These are phyloP conservation scores for Claviceps sp. DNA, from an alignment of 2,329 filamentous ascomycete species.

Conservation along the genomic window DNA sequence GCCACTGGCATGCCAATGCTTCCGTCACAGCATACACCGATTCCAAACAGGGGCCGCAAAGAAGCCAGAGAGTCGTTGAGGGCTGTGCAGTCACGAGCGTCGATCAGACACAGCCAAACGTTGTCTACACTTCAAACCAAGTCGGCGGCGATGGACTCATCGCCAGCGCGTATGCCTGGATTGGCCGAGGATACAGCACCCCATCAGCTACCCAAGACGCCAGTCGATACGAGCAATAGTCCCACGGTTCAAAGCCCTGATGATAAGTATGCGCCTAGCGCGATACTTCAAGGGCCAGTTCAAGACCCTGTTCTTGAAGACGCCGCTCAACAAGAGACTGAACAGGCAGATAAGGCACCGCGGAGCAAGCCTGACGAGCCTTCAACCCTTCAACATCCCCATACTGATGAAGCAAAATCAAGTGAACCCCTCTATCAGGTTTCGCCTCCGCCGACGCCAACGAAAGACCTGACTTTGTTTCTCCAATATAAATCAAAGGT, in stretches of 20 bases:
- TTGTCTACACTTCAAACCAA: constrained; percentile 34
- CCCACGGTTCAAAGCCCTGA: constrained; percentile 44
- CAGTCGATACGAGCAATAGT: constrained; percentile 7
- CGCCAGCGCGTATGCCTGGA: constrained; percentile 46
- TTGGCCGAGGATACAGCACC: constrained; percentile 47
- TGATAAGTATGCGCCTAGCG: constrained; percentile 45
- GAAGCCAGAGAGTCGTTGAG: constrained; percentile 78
- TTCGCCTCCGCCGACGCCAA: constrained; percentile 47
- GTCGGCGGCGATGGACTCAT: constrained; percentile 34
- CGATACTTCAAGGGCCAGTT: constrained; percentile 45
- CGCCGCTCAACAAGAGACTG: constrained; percentile 5
- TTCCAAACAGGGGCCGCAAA: constrained; percentile 68
- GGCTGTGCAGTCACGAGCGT: constrained; percentile 43
- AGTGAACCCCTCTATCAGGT: constrained; percentile 43
- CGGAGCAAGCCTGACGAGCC: constrained; percentile 13
- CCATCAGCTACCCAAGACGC: constrained; percentile 12
- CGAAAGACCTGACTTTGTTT: constrained; percentile 86
- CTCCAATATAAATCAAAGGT: constrained; percentile 94
- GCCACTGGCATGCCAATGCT: constrained; percentile 77
- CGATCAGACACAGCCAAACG: constrained; percentile 35
- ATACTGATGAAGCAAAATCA: constrained; percentile 29
- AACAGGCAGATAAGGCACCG: constrained; percentile 5
- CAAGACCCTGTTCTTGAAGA: constrained; percentile 24
- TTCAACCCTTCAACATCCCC: constrained; percentile 8
- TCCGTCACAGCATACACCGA: constrained; percentile 66